Conservation (phyloP, 306 rosid genomes). For the Trichosanthes cucumerina region DNA sequence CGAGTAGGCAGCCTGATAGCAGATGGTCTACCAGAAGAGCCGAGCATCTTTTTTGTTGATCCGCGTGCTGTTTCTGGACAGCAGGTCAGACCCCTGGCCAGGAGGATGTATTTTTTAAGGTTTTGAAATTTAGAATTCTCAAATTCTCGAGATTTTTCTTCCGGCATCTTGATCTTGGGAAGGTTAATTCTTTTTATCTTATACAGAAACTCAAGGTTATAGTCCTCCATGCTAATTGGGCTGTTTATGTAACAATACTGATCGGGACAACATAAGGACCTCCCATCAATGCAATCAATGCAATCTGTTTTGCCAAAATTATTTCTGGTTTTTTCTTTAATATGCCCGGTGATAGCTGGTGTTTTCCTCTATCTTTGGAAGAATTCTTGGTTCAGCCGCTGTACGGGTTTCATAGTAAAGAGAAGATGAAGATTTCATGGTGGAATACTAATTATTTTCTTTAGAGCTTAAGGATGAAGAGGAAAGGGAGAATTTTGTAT, state of each 20-base stretch:
- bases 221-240: neutral
- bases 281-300: neutral
- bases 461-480: neutral
- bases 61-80: neutral
- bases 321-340: neutral
- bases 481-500: neutral
- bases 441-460: neutral
- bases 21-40: neutral
- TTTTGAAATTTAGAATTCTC: conserved; percentile 22
- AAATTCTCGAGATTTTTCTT: neutral
- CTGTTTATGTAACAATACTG: neutral
- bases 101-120: conserved; percentile 8
- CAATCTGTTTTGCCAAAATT: neutral
- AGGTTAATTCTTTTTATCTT: conserved; percentile 3
- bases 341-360: neutral
- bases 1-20: neutral
- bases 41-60: neutral
- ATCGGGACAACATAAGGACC: neutral
- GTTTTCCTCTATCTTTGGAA: neutral
- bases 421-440: conserved; percentile 6
- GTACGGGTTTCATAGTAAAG: neutral
- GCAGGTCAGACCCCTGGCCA: conserved; percentile 1
- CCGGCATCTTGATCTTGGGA: conserved; percentile 3
- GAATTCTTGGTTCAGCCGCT: neutral
- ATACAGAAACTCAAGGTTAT: neutral